A percentile compares a stretch with the other conserved stretches of the same genome.
These are phyloP conservation scores for Aspergillus affinis DNA, from an alignment of 495 filamentous ascomycete genomes.

Conservation along the genomic window DNA sequence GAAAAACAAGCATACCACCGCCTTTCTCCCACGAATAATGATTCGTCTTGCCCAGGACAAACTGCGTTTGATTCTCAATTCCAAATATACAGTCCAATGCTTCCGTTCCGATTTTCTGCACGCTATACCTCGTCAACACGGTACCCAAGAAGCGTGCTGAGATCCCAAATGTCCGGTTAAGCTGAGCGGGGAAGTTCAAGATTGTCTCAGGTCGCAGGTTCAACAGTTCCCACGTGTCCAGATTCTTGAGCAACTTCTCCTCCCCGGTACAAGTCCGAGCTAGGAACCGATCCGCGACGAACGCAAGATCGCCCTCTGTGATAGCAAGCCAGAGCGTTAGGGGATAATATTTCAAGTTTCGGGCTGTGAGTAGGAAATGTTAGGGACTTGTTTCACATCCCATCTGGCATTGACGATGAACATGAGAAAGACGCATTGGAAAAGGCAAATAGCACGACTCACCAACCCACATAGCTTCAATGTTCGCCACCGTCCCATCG, in stretches of 20 bases:
- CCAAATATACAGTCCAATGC: constrained; percentile 22
- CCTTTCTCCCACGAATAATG: constrained; percentile 52
- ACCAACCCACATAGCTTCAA: constrained; percentile 44
- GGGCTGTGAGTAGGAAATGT: constrained; percentile 21
- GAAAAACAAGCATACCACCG: constrained; percentile 24
- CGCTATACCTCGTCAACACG: constrained; percentile 30
- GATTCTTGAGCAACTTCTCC: constrained; percentile 33
- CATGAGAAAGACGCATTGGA: no score
- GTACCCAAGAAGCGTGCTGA: constrained; percentile 27
- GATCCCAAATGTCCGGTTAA: constrained; percentile 36
- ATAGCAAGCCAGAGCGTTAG: constrained; percentile 40
- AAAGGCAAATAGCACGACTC: background rate
- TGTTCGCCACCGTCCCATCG: constrained; percentile 47
- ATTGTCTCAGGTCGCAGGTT: constrained; percentile 39
- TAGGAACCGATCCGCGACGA: constrained; percentile 33
- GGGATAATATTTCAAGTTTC: constrained; percentile 51
- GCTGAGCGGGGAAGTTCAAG: constrained; percentile 37
- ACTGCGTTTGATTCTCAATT: constrained; percentile 28
- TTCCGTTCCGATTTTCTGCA: constrained; percentile 40
- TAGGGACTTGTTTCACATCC: background rate
- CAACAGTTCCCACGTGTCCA: constrained; percentile 45
- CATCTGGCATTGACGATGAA: no score
- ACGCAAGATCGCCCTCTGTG: constrained; percentile 27
- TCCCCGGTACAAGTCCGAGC: constrained; percentile 33
- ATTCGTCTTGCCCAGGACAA: constrained; percentile 31